Base-by-base conservation (phyloP, 163 green algal species). In the Coccomyxa subellipsoidea region DNA sequence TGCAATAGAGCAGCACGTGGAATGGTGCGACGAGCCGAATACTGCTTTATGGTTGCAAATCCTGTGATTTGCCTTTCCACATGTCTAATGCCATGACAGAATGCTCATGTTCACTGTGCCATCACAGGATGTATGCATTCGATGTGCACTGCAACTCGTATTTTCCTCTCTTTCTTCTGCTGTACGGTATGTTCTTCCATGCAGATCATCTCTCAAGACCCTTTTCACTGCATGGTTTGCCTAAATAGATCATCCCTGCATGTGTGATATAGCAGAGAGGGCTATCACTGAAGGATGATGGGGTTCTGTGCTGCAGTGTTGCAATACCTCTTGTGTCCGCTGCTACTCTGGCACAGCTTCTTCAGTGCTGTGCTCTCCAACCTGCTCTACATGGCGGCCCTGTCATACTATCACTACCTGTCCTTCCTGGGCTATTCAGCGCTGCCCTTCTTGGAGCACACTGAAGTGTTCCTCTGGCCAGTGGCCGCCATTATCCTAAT, bases 101-200 rank as follows among this genome's bases (percentile, higher is more conserved):
- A 0, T 77, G 2, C 9, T 27, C 4, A 6, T 82, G 7, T 54
- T 27, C 27, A 35, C 0, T 79, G 35, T 79, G 54, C 21, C 71
- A 1, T 31, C 18, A 85, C 91, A 96, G 94, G 95, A 90, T 98
- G 89, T 99, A 98, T 83, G 93, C 95, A 0, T 99, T 98, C 85
- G 96, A 99, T 84, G 94, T 99, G 38, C 96, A 99, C 89, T 98
- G 95, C 94, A 99, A 99, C 87, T 94, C 96, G 2, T 98, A 95
- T 88, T 96, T 99, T 82, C 94, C 95, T 0, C 81, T 97, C 0
- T 97, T 98, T 82, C 82, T 99, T 15, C 47, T 95, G 40, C 81
- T 98, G 1, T 96, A 97, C 69, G 92, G 93, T 94, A 53, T 85
- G 90, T 66, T 40, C 59, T 37, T 38, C 29, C 54, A 53, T n/a